These are phyloP conservation scores for Ramaria sp. DNA, from an alignment of 768 basidiomycete species.

Conservation along the genomic window DNA sequence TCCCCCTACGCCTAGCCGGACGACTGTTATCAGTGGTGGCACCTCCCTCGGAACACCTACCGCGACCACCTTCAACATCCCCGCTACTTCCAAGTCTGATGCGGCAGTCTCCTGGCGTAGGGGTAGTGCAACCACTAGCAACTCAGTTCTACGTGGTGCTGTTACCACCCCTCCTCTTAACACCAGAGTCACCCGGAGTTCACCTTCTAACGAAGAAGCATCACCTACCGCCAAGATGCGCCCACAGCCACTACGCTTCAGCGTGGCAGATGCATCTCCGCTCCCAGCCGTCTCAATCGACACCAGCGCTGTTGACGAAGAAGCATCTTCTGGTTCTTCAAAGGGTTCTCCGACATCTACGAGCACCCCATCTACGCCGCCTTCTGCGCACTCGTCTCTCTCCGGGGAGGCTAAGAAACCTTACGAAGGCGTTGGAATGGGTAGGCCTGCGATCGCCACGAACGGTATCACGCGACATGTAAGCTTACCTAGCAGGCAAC, in stretches of 20 bases:
- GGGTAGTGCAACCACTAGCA: slow-evolving; percentile 42
- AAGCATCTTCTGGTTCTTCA: slow-evolving; percentile 48
- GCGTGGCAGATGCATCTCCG: slow-evolving; percentile 35
- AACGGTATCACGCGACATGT: slow-evolving; percentile 42
- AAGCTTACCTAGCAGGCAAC: slow-evolving; percentile 74
- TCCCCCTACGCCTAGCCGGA: slow-evolving; percentile 48
- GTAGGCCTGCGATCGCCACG: slow-evolving; percentile 36
- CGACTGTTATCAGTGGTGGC: slow-evolving; percentile 63
- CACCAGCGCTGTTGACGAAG: slow-evolving; percentile 39
- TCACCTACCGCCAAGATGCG: slow-evolving; percentile 30
- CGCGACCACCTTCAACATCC: slow-evolving; percentile 25
- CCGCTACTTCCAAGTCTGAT: slow-evolving; percentile 67
- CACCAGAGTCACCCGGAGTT: slow-evolving; percentile 54
- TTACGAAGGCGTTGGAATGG: slow-evolving; percentile 83
- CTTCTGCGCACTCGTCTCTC: slow-evolving; percentile 60
- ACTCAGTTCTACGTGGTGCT: slow-evolving; percentile 53
- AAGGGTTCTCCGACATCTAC: slow-evolving; percentile 25
- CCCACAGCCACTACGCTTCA: slow-evolving; percentile 60
- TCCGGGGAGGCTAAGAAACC: slow-evolving; percentile 85
- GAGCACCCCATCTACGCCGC: slow-evolving; percentile 58
- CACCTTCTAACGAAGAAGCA: slow-evolving; percentile 33
- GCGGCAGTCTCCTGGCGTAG: slow-evolving; percentile 74
- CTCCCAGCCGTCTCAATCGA: slow-evolving; percentile 38
- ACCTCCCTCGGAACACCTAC: slow-evolving; percentile 50
- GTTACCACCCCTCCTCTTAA: slow-evolving; percentile 33